Conservation (phyloP, 371 early-diverging fungal genomes). For the Rhizopus arrhizus region DNA sequence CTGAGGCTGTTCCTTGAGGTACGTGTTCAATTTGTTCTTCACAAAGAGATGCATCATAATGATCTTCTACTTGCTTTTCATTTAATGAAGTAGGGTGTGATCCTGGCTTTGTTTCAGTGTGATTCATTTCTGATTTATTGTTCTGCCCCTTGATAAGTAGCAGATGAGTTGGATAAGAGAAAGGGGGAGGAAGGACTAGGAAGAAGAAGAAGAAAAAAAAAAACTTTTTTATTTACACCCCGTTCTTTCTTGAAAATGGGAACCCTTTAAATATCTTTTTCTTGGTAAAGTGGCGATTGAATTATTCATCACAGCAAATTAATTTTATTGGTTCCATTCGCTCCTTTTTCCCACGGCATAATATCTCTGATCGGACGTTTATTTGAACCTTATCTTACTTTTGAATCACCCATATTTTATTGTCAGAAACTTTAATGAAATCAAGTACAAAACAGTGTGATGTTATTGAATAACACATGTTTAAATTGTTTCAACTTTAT, state of each 20-base stretch:
- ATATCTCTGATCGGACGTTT: not conserved
- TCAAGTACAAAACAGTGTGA: too few relatives aligned
- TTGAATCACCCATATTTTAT: not conserved
- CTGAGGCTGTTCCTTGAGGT: slow-evolving; percentile 54
- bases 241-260: not conserved
- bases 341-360: slow-evolving; percentile 1
- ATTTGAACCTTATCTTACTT: slow-evolving; percentile 1
- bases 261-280: not conserved
- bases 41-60: slow-evolving; percentile 7
- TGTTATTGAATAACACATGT: too few relatives aligned
- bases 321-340: not conserved
- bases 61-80: slow-evolving; percentile 22
- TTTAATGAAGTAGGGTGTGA: slow-evolving; percentile 1
- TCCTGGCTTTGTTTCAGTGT: not conserved
- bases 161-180: too few relatives aligned
- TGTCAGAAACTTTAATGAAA: too few relatives aligned
- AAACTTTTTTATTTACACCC: not conserved
- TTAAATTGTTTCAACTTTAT: too few relatives aligned
- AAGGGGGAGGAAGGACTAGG: not conserved
- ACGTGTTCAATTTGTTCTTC: slow-evolving; percentile 33
- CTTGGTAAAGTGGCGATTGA: not conserved
- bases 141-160: too few relatives aligned
- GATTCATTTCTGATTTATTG: not conserved
- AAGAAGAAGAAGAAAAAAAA: slow-evolving; percentile 2
- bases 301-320: not conserved